Base-by-base conservation (phyloP, 768 basidiomycete genomes). In the Collybia sp. region DNA sequence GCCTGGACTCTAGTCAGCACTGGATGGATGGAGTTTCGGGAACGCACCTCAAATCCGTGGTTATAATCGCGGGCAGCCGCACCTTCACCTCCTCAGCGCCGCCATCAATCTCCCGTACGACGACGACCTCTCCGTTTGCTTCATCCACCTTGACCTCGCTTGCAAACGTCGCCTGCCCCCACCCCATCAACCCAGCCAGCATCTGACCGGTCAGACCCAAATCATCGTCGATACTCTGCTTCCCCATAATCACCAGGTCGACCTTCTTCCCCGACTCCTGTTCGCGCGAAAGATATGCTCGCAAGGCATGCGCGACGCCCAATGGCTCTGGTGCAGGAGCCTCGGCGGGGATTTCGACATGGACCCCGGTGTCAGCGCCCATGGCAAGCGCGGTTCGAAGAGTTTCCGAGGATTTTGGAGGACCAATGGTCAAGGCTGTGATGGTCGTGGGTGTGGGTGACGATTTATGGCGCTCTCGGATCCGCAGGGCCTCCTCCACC, bases 171-270 rank as follows among this genome's bases (percentile, higher is more conserved):
- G 91, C 96, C 68, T 98, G 95, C 9, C 85, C 79, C 88, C 93
- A 96, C 13, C 82, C 83, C 57, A 97, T 66, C 58, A 98, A 69
- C 1, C 93, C 95, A 13, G 94, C 94, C 19, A 98, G 76, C 91
- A 98, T 97, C 64, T 96, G 94, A 0, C 95, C 95, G 11, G 95
- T 97, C 70, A 93, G 85, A 4, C 91, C 89, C 5, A 90, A 76
- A 62, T 99, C 96, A 56, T 95, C 94, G 68, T 99, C 96, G 55
- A 99, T 99, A 12, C 95, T 86, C 65, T 99, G 96, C 69, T 99
- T 99, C 2, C 96, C 96, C 68, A 97, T 75, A 45, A 99, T 93
- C 33, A 99, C 88, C 46, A 98, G 54, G 57, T 98, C 95, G 8
- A 89, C 76, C 32, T 53, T 60, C n/a, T n/a, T n/a, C n/a, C n/a